A percentile compares a stretch with the other conserved stretches of the same genome.
These are phyloP conservation scores for Bruguiera hainesii DNA, from an alignment of 441 rosid species.

Conservation along the genomic window DNA sequence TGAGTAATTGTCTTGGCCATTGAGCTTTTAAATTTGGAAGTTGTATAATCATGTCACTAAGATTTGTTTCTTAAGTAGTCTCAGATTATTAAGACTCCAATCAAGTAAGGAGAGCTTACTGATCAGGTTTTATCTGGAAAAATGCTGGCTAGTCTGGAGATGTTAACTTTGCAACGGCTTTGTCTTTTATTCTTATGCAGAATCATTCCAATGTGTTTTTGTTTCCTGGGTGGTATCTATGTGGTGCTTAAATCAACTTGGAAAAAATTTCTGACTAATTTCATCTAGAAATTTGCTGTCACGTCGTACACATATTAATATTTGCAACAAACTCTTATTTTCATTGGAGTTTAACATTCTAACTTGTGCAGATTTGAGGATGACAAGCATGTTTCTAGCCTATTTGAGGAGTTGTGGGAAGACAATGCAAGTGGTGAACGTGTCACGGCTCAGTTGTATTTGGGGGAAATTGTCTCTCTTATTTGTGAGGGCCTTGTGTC, in stretches of 20 bases:
- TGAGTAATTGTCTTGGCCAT: neutral
- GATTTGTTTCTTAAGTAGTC: neutral
- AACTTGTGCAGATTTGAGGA: constrained; percentile 80
- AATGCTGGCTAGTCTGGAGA: too few species aligned
- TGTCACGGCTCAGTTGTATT: constrained; percentile 75
- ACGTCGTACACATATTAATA: neutral
- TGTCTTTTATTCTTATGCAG: too few species aligned
- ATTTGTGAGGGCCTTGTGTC: constrained; percentile 69
- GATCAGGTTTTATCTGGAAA: too few species aligned
- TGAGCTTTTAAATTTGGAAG: neutral
- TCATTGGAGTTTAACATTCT: constrained; percentile 4
- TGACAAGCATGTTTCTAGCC: constrained; percentile 74
- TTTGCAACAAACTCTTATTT: neutral
- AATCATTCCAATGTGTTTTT: too few species aligned
- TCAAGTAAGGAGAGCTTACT: too few species aligned
- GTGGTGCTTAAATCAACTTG: neutral
- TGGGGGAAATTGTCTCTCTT: constrained; percentile 75
- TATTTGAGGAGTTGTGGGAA: constrained; percentile 98
- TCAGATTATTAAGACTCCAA: neutral
- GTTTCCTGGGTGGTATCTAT: too few species aligned
- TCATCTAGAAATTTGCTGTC: neutral
- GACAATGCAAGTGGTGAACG: constrained; percentile 88
- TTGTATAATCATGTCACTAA: neutral
- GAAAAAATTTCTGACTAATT: neutral
- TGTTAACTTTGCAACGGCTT: too few species aligned